Evolutionary conservation across 2,329 filamentous ascomycete species (phyloP).

Genomic region (Beauveria asiatica): DNA sequence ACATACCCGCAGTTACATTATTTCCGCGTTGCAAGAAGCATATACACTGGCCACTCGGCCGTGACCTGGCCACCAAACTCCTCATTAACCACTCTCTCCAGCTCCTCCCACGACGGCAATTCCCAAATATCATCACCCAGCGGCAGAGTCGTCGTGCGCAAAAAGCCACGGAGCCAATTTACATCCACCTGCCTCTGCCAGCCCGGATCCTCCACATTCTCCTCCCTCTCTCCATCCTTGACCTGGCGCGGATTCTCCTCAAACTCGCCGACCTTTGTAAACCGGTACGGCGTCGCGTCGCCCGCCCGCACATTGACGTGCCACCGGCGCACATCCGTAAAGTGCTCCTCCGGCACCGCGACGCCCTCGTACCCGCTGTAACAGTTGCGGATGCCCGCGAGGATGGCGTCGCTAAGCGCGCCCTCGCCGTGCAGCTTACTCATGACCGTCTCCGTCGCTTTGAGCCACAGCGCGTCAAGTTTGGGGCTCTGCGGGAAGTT

Average conservation of each 20-base stretch:
- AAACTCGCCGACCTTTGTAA: neutral
- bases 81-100: neutral
- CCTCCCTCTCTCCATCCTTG: neutral
- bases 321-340: neutral
- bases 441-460: neutral
- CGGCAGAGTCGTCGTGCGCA: constrained; percentile 8
- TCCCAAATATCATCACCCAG: neutral
- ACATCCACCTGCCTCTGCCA: constrained; percentile 4
- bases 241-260: neutral
- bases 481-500: neutral
- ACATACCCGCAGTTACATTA: neutral
- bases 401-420: constrained; percentile 1
- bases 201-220: neutral
- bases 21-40: constrained; percentile 5
- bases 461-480: constrained; percentile 6
- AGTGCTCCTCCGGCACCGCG: constrained; percentile 5
- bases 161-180: neutral
- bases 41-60: constrained; percentile 8
- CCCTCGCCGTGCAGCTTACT: neutral
- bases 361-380: constrained; percentile 7
- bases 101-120: neutral
- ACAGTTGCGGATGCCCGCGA: neutral
- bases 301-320: neutral
- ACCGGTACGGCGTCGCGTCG: constrained; percentile 1
- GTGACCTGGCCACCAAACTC: constrained; percentile 8